Conservation (phyloP, 1,139 yeast species). For the Arxiozyma telluris region DNA sequence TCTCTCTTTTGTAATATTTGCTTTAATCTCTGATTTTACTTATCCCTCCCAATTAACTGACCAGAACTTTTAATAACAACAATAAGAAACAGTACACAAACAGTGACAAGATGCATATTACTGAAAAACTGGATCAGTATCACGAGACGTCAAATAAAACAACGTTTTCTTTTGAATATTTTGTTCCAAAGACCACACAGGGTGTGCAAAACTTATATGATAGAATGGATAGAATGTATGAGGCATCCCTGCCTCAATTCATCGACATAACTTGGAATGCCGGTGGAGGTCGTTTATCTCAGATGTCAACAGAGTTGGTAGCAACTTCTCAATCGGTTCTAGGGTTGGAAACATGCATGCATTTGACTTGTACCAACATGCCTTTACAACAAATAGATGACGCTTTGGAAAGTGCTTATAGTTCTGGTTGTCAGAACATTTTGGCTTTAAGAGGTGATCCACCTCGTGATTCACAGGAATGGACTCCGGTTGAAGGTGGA, state of each 20-base stretch:
- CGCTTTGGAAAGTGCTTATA: constrained; percentile 77
- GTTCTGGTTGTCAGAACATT: constrained; percentile 90
- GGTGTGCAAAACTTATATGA: constrained; percentile 95
- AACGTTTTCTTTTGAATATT: constrained; percentile 91
- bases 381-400: constrained; percentile 69
- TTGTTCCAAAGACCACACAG: constrained; percentile 95
- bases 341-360: constrained; percentile 97
- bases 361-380: constrained; percentile 95
- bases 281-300: constrained; percentile 71
- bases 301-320: constrained; percentile 77
- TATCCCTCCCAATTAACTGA: too few relatives aligned
- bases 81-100: too few relatives aligned
- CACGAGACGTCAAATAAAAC: constrained; percentile 32
- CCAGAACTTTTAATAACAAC: too few relatives aligned
- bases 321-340: constrained; percentile 85
- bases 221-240: constrained; percentile 96
- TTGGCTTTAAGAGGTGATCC: constrained; percentile 84
- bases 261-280: constrained; percentile 98
- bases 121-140: constrained; percentile 31
- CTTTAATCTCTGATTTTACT: too few relatives aligned
- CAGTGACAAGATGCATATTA: constrained; percentile 30
- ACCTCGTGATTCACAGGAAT: constrained; percentile 45
- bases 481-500: constrained; percentile 51
- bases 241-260: constrained; percentile 71
- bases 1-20: too few relatives aligned